phyloP scores from a whole-genome alignment of 2,329 filamentous ascomycete species.

The Colletotrichum chlorophyti region DNA sequence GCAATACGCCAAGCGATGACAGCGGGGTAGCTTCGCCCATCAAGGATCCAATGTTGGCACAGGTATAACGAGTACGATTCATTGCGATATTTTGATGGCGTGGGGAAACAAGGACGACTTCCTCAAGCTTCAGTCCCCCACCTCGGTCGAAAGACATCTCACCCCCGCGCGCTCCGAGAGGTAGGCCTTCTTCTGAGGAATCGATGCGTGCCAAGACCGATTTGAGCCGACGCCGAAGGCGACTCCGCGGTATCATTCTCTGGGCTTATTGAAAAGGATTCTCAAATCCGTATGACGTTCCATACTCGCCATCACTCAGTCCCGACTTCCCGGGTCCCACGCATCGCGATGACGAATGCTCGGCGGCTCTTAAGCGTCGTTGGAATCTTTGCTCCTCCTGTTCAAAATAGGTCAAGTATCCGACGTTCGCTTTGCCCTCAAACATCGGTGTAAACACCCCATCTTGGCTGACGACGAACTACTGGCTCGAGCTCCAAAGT shows the following conservation, averaged over 20 bases:
- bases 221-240: background rate
- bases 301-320: background rate
- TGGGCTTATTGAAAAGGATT: background rate
- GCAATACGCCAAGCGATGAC: constrained; percentile 5
- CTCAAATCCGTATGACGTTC: background rate
- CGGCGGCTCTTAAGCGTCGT: background rate
- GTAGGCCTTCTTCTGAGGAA: background rate
- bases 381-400: background rate
- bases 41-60: constrained; percentile 12
- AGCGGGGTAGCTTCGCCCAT: constrained; percentile 2
- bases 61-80: background rate
- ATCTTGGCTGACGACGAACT: no score
- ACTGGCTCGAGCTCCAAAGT: background rate
- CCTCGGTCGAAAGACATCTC: background rate
- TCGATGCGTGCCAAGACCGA: background rate
- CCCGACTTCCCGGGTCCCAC: no score
- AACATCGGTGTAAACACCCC: no score
- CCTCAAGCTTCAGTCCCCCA: background rate
- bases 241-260: background rate
- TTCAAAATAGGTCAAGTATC: no score
- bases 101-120: background rate
- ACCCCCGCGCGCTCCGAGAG: background rate
- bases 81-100: background rate
- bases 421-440: no score
- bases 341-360: background rate